Base-by-base conservation (phyloP, 176 grass and related monocot genomes). In the Aegilops sharonensis region DNA sequence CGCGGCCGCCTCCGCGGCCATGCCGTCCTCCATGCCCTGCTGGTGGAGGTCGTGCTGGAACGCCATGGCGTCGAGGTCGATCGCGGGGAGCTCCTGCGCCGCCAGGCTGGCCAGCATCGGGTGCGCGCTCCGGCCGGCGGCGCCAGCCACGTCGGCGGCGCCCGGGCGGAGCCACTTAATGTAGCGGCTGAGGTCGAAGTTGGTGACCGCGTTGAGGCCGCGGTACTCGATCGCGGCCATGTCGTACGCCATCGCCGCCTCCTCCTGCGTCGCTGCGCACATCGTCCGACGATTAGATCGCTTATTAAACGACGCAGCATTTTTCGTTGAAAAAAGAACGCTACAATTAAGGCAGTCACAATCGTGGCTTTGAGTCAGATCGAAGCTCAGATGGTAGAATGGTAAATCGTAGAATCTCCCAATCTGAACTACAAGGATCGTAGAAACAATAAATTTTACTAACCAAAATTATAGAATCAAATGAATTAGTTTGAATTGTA, bases 171-270 rank as follows among this genome's bases (percentile, higher is more conserved):
- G 87, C 92, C 90, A 91, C 71, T 95, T 98, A 80, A 92, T 88
- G 86, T 98, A 98, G 14, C 95, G 93, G 81, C 88, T 94, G 21
- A 98, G 84, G 88, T 95, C 93, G 78, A 98, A 98, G 92, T 98
- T 98, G 17, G 95, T 98, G 73, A 98, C 93, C 2, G 95, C 95
- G 78, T 92, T 98, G 24, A 92, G 86, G 36, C 95, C 95, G 5
- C 95, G 87, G 68, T 95, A 91, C 83, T 98, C 93, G 77, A 98
- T 98, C 15, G 93, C 95, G n/a, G 95, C 95, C 85, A 91, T 94
- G 87, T 98, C 95, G 74, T 98, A 98, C 6, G 95, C 95, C 80
- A 88, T 95, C 10, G 95, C 95, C 0, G 95, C 95, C 64, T 98
- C 95, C 80, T 98, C 95, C 74, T 98, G 93, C 27, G 95, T 98